Conservation (phyloP, 2,329 filamentous ascomycete genomes). For the Colletotrichum salicis region DNA sequence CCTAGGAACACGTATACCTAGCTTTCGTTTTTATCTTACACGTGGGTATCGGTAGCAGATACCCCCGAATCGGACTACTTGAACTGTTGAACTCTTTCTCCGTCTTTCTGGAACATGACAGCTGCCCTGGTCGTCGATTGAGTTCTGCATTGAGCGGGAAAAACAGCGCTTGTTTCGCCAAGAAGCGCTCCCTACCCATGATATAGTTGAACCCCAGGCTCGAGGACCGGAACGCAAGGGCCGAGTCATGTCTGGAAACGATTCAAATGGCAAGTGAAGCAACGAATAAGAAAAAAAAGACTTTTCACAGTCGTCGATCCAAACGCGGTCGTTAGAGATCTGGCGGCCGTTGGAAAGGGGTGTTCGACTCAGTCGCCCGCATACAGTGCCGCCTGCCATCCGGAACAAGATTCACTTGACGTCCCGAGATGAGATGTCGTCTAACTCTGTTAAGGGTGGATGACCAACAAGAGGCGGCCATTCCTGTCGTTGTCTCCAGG, state of each 20-base stretch:
- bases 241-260: neutral
- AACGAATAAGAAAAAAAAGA: neutral
- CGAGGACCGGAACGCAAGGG: neutral
- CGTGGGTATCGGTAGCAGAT: slow-evolving; percentile 17
- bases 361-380: neutral
- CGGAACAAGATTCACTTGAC: slow-evolving; percentile 26
- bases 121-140: neutral
- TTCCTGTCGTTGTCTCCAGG: slow-evolving; percentile 6
- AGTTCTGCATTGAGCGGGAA: neutral
- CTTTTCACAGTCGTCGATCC: neutral
- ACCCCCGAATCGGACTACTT: slow-evolving; percentile 17
- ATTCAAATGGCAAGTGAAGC: neutral
- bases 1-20: neutral
- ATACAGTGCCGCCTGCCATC: slow-evolving; percentile 2
- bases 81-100: neutral
- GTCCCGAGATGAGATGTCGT: slow-evolving; percentile 29
- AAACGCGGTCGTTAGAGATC: neutral
- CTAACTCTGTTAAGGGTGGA: neutral
- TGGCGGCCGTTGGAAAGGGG: neutral
- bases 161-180: slow-evolving; percentile 16
- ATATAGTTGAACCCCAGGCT: slow-evolving; percentile 5
- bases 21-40: neutral
- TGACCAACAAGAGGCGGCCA: neutral
- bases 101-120: neutral
- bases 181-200: neutral